Percentiles rank a stretch among this genome's conserved stretches.
These are phyloP conservation scores for Neostapfia colusana DNA, from an alignment of 176 grass and related monocot genomes.

Conservation along the genomic window DNA sequence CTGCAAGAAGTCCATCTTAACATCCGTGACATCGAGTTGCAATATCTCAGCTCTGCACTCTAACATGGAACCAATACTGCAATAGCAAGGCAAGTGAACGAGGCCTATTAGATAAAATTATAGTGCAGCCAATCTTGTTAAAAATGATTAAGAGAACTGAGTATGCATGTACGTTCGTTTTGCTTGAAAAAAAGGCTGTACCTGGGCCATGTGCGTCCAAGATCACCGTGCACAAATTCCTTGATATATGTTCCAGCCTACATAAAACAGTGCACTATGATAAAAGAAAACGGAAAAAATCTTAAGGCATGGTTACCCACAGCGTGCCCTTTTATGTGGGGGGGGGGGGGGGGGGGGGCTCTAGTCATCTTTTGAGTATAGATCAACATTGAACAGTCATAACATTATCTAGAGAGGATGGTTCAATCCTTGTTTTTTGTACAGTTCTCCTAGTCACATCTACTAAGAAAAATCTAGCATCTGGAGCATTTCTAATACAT, in stretches of 20 bases:
- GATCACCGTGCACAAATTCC: conserved; percentile 94
- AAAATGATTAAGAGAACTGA: not conserved
- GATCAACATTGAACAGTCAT: not conserved
- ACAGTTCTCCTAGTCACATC: not conserved
- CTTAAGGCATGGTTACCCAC: not conserved
- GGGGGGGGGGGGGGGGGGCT: too few relatives aligned
- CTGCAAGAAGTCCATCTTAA: conserved; percentile 79
- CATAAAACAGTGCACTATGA: conserved; percentile 18
- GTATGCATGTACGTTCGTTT: not conserved
- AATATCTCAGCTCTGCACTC: conserved; percentile 81
- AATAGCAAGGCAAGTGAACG: conserved; percentile 21
- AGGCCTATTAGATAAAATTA: conserved; percentile 28
- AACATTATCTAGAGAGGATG: not conserved
- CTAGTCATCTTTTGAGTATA: too few relatives aligned
- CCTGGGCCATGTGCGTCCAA: conserved; percentile 93
- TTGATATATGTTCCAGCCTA: conserved; percentile 98
- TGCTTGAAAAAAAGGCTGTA: conserved; percentile 12
- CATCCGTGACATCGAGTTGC: conserved; percentile 84
- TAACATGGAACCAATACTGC: conserved; percentile 75
- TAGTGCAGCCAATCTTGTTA: not conserved
- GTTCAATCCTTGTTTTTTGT: not conserved
- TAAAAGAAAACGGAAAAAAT: not conserved
- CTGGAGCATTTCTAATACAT: not conserved
- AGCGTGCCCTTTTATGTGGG: too few relatives aligned
- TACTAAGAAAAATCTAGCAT: not conserved